phyloP scores from a whole-genome alignment of 2,329 filamentous ascomycete genomes.

The Diatrype stigma region DNA sequence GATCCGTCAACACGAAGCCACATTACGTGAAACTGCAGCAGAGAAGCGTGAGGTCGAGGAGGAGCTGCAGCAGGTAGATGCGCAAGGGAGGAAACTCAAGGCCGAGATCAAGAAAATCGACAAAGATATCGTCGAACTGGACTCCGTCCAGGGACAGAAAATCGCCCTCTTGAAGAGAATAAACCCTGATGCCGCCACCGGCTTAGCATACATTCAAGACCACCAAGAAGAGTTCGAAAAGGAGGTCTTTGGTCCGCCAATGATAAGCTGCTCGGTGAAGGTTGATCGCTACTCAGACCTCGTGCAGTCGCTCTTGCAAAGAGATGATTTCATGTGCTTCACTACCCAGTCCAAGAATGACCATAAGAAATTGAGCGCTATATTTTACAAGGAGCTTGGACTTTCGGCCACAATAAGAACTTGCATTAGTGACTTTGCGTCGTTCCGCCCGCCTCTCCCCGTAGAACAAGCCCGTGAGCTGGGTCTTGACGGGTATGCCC shows the following conservation, averaged over 20 bases:
- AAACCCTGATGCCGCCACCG: constrained; percentile 61
- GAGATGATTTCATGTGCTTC: constrained; percentile 59
- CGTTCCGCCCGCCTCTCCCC: constrained; percentile 52
- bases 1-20: constrained; percentile 61
- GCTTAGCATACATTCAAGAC: constrained; percentile 78
- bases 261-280: constrained; percentile 75
- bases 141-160: constrained; percentile 73
- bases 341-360: constrained; percentile 74
- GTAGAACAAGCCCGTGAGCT: constrained; percentile 48
- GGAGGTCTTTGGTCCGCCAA: constrained; percentile 74
- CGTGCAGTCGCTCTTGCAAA: constrained; percentile 47
- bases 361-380: constrained; percentile 65
- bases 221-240: constrained; percentile 68
- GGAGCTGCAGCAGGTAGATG: constrained; percentile 34
- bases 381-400: constrained; percentile 59
- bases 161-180: constrained; percentile 57
- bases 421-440: constrained; percentile 48
- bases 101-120: constrained; percentile 35
- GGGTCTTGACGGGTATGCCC: constrained; percentile 76
- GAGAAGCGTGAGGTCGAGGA: constrained; percentile 33
- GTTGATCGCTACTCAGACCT: constrained; percentile 61
- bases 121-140: constrained; percentile 53
- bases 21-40: constrained; percentile 46
- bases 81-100: constrained; percentile 38
- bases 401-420: constrained; percentile 71